Conservation (phyloP, 1,139 yeast species). For the Yamadazyma conglobata region DNA sequence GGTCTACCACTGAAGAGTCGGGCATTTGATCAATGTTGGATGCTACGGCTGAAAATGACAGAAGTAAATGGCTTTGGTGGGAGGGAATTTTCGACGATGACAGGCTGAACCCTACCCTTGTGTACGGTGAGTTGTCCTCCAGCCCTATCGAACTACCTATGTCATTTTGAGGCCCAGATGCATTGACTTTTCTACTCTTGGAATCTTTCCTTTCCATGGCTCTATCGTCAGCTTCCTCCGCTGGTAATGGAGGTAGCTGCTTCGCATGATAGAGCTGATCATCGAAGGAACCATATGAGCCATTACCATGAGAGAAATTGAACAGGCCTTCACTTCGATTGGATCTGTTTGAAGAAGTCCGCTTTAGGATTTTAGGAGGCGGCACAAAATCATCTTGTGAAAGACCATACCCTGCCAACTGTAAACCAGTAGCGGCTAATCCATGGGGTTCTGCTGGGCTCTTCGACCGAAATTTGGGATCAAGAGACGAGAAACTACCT, state of each 20-base stretch:
- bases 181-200: background rate
- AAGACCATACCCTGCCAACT: constrained; percentile 20
- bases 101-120: background rate
- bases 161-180: background rate
- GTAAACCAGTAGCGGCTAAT: constrained; percentile 12
- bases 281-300: constrained; percentile 15
- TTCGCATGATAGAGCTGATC: constrained; percentile 4
- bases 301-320: too few relatives aligned
- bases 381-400: constrained; percentile 26
- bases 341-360: constrained; percentile 6
- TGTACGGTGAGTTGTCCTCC: constrained; percentile 5
- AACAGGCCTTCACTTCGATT: background rate
- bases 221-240: too few relatives aligned
- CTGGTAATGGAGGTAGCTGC: constrained; percentile 8
- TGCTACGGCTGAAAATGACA: constrained; percentile 32
- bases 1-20: constrained; percentile 32
- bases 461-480: constrained; percentile 24
- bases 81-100: background rate
- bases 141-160: constrained; percentile 1
- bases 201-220: constrained; percentile 2
- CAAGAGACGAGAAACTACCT: constrained; percentile 26
- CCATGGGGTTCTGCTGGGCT: constrained; percentile 8
- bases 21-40: constrained; percentile 36
- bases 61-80: constrained; percentile 20
- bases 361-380: constrained; percentile 15